A percentile compares a stretch with the other conserved stretches of the same genome.
phyloP scores from a whole-genome alignment of 2,329 filamentous ascomycete genomes.

The Neofusicoccum ribis region DNA sequence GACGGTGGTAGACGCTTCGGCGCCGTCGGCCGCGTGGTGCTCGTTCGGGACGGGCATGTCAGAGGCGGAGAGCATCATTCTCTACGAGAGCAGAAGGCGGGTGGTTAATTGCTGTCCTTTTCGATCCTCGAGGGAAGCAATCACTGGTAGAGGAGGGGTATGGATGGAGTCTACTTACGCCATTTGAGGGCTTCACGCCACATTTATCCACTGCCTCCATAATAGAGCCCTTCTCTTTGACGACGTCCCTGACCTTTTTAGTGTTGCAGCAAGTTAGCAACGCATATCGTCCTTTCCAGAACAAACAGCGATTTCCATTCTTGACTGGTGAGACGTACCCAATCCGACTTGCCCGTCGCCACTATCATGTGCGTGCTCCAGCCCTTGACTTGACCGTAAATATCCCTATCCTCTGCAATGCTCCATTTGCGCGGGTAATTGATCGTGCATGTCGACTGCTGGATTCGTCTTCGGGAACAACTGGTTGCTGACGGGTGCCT shows the following conservation, averaged over 20 bases:
- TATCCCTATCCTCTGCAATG: conserved; percentile 72
- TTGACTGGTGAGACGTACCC: conserved; percentile 55
- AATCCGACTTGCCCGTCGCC: conserved; percentile 94
- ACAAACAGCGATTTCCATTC: too few relatives aligned
- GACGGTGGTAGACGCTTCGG: conserved; percentile 61
- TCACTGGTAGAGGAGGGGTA: too few relatives aligned
- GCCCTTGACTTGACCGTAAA: conserved; percentile 83
- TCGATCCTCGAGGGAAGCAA: background rate
- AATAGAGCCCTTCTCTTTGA: conserved; percentile 71
- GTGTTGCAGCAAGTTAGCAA: too few relatives aligned
- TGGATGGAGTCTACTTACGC: conserved; percentile 53
- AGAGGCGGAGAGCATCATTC: conserved; percentile 86
- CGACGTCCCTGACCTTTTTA: conserved; percentile 31
- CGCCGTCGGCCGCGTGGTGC: conserved; percentile 48
- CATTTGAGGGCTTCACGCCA: conserved; percentile 62
- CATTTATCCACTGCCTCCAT: conserved; percentile 56
- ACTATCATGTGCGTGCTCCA: conserved; percentile 90
- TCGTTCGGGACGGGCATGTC: conserved; percentile 79
- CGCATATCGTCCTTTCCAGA: too few relatives aligned
- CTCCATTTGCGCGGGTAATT: conserved; percentile 73
- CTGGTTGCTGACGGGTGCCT: conserved; percentile 31
- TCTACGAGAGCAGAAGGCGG: conserved; percentile 47
- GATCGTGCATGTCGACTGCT: conserved; percentile 75
- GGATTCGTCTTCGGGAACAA: conserved; percentile 77
- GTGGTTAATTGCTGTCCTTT: background rate